Percentiles rank a stretch among this genome's conserved stretches.
These are phyloP conservation scores for Strobilomyces dryophilus DNA, from an alignment of 768 basidiomycete genomes.

Conservation along the genomic window DNA sequence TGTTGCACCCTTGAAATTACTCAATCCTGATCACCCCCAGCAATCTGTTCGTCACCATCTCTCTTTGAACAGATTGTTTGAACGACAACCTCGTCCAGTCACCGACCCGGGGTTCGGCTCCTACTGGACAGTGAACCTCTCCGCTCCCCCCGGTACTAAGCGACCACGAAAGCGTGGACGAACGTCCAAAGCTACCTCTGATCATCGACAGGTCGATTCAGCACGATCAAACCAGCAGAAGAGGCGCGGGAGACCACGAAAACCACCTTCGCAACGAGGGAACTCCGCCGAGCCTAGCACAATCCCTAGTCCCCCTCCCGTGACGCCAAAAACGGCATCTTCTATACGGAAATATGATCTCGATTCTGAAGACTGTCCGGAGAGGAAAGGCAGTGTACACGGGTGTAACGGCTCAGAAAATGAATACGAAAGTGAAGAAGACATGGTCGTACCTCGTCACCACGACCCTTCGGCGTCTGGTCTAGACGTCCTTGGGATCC, in stretches of 20 bases:
- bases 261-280: conserved; percentile 18
- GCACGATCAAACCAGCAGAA: conserved; percentile 23
- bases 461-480: conserved; percentile 39
- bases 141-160: conserved; percentile 83
- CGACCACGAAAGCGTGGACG: conserved; percentile 78
- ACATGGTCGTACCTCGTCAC: conserved; percentile 44
- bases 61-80: conserved; percentile 77
- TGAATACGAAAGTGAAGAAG: conserved; percentile 66
- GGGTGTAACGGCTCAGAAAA: conserved; percentile 47
- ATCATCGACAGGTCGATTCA: conserved; percentile 11
- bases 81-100: conserved; percentile 75
- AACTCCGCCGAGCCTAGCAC: conserved; percentile 13
- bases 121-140: conserved; percentile 86
- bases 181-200: conserved; percentile 42
- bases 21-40: conserved; percentile 35
- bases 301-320: conserved; percentile 13
- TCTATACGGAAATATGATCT: conserved; percentile 27
- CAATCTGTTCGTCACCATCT: conserved; percentile 88
- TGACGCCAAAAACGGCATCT: conserved; percentile 23
- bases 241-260: conserved; percentile 41
- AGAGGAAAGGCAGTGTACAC: conserved; percentile 33
- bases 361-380: conserved; percentile 39
- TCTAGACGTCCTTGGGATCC: conserved; percentile 34
- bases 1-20: neutral
- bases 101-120: conserved; percentile 86